phyloP scores from a whole-genome alignment of 441 rosid species.

The Pelargonium myrrhifolium region DNA sequence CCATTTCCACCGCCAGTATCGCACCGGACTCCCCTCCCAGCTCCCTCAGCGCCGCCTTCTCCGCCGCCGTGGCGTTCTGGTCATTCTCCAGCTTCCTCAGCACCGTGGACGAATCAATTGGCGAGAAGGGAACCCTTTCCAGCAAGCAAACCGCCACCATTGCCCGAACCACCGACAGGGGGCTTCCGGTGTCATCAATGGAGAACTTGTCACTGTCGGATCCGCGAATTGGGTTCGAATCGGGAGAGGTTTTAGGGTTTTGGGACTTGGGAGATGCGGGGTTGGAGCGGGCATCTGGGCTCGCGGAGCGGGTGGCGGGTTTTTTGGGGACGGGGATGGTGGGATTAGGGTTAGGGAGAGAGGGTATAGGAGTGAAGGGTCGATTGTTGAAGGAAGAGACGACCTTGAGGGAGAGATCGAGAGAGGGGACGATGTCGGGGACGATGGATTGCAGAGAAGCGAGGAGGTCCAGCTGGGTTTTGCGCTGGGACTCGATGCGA shows the following conservation, averaged over 20 bases:
- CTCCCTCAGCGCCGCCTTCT: slow-evolving; percentile 71
- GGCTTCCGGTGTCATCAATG: slow-evolving; percentile 40
- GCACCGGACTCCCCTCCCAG: slow-evolving; percentile 81
- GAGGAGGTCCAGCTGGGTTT: slow-evolving; percentile 59
- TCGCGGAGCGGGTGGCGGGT: slow-evolving; percentile 18
- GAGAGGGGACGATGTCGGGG: slow-evolving; percentile 61
- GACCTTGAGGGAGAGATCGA: slow-evolving; percentile 69
- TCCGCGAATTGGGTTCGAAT: background rate
- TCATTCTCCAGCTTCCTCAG: slow-evolving; percentile 87
- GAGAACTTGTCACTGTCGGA: slow-evolving; percentile 17
- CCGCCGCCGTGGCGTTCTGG: slow-evolving; percentile 49
- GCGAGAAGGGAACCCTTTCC: slow-evolving; percentile 65
- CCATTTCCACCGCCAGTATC: slow-evolving; percentile 72
- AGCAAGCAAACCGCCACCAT: slow-evolving; percentile 79
- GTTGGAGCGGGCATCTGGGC: background rate
- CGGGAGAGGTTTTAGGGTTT: slow-evolving; percentile 18
- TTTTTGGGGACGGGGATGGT: slow-evolving; percentile 18
- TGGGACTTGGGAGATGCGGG: slow-evolving; percentile 5
- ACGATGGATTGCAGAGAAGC: slow-evolving; percentile 64
- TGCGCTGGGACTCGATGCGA: slow-evolving; percentile 55
- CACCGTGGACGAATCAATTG: slow-evolving; percentile 73
- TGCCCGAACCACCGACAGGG: slow-evolving; percentile 61
- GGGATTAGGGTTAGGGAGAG: slow-evolving; percentile 47
- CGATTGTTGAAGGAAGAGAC: slow-evolving; percentile 67
- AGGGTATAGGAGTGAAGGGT: slow-evolving; percentile 58